Conservation (phyloP, 106 monocot species). For the Hemerocallis citrina region DNA sequence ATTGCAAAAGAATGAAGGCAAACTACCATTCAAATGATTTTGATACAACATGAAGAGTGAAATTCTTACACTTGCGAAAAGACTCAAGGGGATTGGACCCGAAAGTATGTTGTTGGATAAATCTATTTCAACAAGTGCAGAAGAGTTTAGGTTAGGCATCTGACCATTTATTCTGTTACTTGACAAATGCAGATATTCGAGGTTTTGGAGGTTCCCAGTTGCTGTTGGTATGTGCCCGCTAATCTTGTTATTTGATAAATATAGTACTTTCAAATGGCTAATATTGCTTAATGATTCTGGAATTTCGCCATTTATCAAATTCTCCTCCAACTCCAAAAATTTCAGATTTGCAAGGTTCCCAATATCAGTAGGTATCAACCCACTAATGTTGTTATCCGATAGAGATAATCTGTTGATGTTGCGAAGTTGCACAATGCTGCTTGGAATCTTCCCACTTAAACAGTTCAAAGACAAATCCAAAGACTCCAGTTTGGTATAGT, state of each 20-base stretch:
- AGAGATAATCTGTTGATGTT: background rate
- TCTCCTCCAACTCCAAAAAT: background rate
- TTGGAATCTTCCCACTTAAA: constrained; percentile 19
- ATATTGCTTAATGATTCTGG: background rate
- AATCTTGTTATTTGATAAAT: constrained; percentile 2
- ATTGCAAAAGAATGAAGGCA: too few relatives aligned
- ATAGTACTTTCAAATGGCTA: background rate
- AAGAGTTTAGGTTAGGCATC: background rate
- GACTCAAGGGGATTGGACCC: background rate
- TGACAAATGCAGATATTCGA: background rate
- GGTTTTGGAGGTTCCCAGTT: background rate
- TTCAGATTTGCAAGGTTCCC: background rate
- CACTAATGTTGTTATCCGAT: background rate
- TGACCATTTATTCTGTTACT: background rate
- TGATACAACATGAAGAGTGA: background rate
- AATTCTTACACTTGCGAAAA: background rate
- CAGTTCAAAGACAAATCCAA: constrained; percentile 18
- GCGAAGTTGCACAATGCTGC: background rate
- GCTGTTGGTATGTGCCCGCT: background rate
- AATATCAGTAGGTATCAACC: background rate
- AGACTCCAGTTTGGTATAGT: constrained; percentile 4
- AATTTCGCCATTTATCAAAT: background rate
- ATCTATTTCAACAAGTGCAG: background rate
- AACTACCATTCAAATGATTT: background rate
- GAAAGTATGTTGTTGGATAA: background rate